Percentiles rank a stretch among this genome's conserved stretches.
Evolutionary conservation across 345 rosid genomes (phyloP).

Genomic region (Gossypium rotundifolium): DNA sequence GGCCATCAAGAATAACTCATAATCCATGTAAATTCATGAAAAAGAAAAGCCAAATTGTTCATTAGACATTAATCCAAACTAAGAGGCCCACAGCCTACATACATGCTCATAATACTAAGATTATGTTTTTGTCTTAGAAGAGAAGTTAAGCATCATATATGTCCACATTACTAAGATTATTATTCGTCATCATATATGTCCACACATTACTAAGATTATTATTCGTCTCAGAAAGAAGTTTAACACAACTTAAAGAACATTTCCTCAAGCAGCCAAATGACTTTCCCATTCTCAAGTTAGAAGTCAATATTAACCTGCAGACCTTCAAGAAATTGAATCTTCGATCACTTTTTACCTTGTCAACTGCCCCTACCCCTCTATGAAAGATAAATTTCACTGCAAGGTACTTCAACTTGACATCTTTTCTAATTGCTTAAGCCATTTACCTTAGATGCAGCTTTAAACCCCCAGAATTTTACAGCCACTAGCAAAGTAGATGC

Average conservation of each 20-base stretch:
- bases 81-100: background rate
- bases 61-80: background rate
- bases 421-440: background rate
- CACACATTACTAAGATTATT: background rate
- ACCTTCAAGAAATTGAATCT: background rate
- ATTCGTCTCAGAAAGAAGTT: background rate
- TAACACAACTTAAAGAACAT: background rate
- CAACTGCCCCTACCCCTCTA: background rate
- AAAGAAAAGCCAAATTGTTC: background rate
- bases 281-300: background rate
- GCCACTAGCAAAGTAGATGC: slow-evolving; percentile 1
- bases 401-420: background rate
- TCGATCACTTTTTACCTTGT: background rate
- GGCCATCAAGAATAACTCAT: background rate
- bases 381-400: background rate
- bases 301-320: background rate
- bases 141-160: background rate
- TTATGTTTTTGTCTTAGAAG: background rate
- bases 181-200: background rate
- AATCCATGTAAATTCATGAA: background rate
- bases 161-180: background rate
- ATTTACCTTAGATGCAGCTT: background rate
- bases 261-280: background rate
- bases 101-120: background rate
- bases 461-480: background rate